Base-by-base conservation (phyloP, 805 yeast genomes). In the Ogataea pini region DNA sequence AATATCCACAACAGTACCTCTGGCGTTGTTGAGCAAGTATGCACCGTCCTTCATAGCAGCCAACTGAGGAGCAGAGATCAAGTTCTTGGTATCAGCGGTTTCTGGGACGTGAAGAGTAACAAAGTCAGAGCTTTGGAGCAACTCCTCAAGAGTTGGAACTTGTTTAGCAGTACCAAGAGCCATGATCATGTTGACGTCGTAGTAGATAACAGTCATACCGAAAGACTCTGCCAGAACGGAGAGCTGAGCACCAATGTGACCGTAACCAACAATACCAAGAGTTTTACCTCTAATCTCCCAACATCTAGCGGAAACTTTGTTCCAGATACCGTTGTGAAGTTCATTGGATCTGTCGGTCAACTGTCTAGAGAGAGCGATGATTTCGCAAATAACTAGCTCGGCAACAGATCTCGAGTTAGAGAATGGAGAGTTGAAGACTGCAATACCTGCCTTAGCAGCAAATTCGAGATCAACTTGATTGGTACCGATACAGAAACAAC, bases 221-320 rank as follows among this genome's bases (percentile, higher is more conserved):
- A 94, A 83, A 38, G 97, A 82, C 77, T 94, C 99, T 43, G 99
- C 98, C 61, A 94, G 75, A 9, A 94, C 99, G 7, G 96, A 87
- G 67, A 94, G 83, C 75, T 94, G 99, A 42, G 98, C 75, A 61
- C 99, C 99, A 73, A 94, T 94, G 71, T 94, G 99, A 62, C 99
- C 99, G 65, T 94, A 94, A 60, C 99, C 99, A 33, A 94, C 78
- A 63, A 94, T 94, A 53, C 99, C 99, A 61, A 94, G 78, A 42
- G 99, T 92, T 72, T 94, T 94, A 59, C 99, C 99, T 75, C 99
- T 87, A 60, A 94, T 91, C 75, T 94, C 99, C 98, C 98, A 94
- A 75, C 99, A 94, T 71, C 81, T 90, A 58, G 89, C 78, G 62
- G 87, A 77, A 60, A 92, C 97, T 76, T 94, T 94, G 77, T 94